phyloP scores from a whole-genome alignment of 2,329 filamentous ascomycete genomes.

The Esteya vermicola region DNA sequence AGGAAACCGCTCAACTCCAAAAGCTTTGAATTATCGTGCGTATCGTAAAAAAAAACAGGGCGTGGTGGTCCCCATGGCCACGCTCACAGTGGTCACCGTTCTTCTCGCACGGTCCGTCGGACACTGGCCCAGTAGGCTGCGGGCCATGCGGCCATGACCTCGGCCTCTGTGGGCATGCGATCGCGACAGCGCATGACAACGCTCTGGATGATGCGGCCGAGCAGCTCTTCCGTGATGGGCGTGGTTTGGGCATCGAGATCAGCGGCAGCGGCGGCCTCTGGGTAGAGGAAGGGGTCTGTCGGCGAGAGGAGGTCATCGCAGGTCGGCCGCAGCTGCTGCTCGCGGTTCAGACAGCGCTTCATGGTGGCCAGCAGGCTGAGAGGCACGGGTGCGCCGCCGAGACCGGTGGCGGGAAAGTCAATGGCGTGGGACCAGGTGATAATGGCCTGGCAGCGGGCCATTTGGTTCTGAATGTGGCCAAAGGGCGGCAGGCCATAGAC shows the following conservation, averaged over 20 bases:
- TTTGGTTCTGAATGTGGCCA: conserved; percentile 76
- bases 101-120: conserved; percentile 31
- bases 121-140: conserved; percentile 48
- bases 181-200: conserved; percentile 45
- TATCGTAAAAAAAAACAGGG: too few relatives aligned
- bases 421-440: conserved; percentile 64
- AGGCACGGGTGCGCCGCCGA: conserved; percentile 51
- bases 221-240: conserved; percentile 47
- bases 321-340: conserved; percentile 48
- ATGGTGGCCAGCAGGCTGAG: conserved; percentile 45
- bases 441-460: conserved; percentile 76
- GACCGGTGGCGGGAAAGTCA: conserved; percentile 53
- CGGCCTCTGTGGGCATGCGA: conserved; percentile 42
- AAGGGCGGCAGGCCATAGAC: conserved; percentile 95
- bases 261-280: conserved; percentile 26
- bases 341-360: conserved; percentile 46
- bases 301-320: conserved; percentile 46
- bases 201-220: conserved; percentile 48
- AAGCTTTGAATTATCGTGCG: background rate
- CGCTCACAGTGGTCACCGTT: conserved; percentile 3
- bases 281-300: conserved; percentile 50
- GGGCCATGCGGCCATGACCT: conserved; percentile 41
- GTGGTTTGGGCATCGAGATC: conserved; percentile 26
- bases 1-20: too few relatives aligned
- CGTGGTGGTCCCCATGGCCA: too few relatives aligned